Conservation (phyloP, 441 rosid genomes). For the Populus tomentosa region DNA sequence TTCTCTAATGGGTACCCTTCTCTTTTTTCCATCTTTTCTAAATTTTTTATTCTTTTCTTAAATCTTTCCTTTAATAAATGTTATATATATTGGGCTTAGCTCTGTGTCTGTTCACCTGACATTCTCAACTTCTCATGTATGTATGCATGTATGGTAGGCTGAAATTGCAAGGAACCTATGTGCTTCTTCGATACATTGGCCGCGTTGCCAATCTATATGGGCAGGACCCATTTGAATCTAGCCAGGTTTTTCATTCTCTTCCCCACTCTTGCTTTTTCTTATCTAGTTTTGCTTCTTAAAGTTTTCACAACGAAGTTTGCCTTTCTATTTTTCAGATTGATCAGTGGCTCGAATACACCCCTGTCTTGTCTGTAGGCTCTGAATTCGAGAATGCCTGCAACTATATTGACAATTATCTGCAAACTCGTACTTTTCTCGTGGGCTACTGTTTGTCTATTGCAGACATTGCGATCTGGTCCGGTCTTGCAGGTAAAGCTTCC, state of each 20-base stretch:
- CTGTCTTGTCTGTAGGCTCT: conserved; percentile 63
- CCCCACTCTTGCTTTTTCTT: neutral
- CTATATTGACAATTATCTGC: conserved; percentile 48
- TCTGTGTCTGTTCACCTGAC: neutral
- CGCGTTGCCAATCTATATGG: conserved; percentile 59
- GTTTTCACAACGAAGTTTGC: too few relatives aligned
- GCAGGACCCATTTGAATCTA: conserved; percentile 40
- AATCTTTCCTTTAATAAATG: too few relatives aligned
- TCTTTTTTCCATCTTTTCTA: neutral
- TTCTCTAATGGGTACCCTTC: neutral
- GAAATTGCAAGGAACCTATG: conserved; percentile 51
- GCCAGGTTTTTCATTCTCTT: conserved; percentile 36
- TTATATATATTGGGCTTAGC: too few relatives aligned
- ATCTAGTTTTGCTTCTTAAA: neutral
- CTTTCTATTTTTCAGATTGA: conserved; percentile 47
- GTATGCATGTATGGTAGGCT: conserved; percentile 25
- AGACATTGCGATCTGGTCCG: conserved; percentile 86
- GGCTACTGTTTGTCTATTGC: conserved; percentile 68
- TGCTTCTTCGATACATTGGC: conserved; percentile 63
- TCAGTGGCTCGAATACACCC: conserved; percentile 74
- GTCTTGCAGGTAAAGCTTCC: conserved; percentile 62
- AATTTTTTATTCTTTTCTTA: too few relatives aligned
- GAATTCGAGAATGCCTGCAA: conserved; percentile 77
- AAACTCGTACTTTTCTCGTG: conserved; percentile 56
- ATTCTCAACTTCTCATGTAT: neutral